Base-by-base conservation (phyloP, 331 rosid genomes). In the Phaseolus coccineus region DNA sequence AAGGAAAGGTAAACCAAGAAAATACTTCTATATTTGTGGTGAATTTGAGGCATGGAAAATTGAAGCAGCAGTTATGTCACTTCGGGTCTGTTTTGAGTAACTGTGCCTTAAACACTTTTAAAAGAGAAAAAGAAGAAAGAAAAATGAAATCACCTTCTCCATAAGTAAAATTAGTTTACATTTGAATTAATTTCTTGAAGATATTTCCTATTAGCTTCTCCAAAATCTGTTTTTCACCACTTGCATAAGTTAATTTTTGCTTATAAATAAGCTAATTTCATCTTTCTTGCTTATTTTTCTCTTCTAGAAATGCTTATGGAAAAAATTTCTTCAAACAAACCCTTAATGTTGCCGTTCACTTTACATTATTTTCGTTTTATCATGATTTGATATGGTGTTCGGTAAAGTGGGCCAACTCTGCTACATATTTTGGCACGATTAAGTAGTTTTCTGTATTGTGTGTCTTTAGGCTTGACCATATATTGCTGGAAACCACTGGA, bases 401-500 rank as follows among this genome's bases (percentile, higher is more conserved):
- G 15, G 47, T 27, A 37, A 55, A 53, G 47, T 24, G 42, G 16
- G 44, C 42, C 14, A 24, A 46, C n/a, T 78, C 44, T 77, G 35
- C 25, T 46, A 33, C 37, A 48, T 67, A n/a, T 80, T 53, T 72
- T 80, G 37, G 33, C 19, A 30, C 61, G 71, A 48, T 39, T 44
- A 57, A 61, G 46, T 53, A 3, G 51, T 3, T 66, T 55, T 81
- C 77, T 12, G 31, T 48, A 16, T 55, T 62, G 1, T 71, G 46
- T 85, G 44, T 69, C 30, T 77, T 77, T 85, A 95, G 97, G 84
- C 87, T 95, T 30, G 97, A 95, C 84, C 97, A 91, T 87, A 95
- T 93, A 80, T 87, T 95, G 85, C 85, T 95, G 81, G 99, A 95
- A 91, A 95, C 99, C 70, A 95, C 97, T 59, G 99, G 97, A 15